Base-by-base conservation (phyloP, 495 filamentous ascomycete genomes). In the Saxophila tyrrhenica region DNA sequence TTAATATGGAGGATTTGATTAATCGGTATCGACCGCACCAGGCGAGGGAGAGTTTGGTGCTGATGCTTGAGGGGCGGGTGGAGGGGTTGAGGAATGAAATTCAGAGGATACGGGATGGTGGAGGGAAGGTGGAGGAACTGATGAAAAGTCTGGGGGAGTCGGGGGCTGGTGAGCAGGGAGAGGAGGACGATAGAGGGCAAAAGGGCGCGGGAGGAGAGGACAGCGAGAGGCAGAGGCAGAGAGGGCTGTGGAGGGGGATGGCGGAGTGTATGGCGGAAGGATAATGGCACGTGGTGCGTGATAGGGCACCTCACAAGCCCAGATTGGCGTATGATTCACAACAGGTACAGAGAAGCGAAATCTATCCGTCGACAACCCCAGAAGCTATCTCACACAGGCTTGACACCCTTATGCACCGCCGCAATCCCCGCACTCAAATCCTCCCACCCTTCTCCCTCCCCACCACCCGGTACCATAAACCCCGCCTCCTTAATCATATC, bases 21-120 rank as follows among this genome's bases (percentile, higher is more conserved):
- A 98, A 98, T 66, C 83, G 92, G 54, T 97, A 96, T 67, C 82
- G 92, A 21, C 94, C 92, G 1, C 92, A 98, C 67, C 94, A 98
- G 68, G 89, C 90, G 22, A 73, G 92, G 38, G 94, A 97, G 70
- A 89, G 82, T 25, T 72, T 97, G 42, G 94, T 95, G 23, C 66
- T 82, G 63, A 79, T 92, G 76, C 92, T 98, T 89, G 88, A 95
- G 70, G 85, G 87, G 61, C 85, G 92, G 65, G 66, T 95, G 32
- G 80, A 85, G 57, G 75, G 71, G 56, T 83, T 80, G 52, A 79
- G 77, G 57, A 77, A 75, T n/a, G 90, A 97, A 70, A 89, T 87
- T 0, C 75, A 86, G 25, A 79, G 83, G 38, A 85, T 94, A 56
- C 73, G 78, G 50, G 78, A 76, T 63, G 80, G 84, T 51, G 85